Conservation (phyloP, 1,284 basidiomycete species). For the Leucoagaricus sp. region DNA sequence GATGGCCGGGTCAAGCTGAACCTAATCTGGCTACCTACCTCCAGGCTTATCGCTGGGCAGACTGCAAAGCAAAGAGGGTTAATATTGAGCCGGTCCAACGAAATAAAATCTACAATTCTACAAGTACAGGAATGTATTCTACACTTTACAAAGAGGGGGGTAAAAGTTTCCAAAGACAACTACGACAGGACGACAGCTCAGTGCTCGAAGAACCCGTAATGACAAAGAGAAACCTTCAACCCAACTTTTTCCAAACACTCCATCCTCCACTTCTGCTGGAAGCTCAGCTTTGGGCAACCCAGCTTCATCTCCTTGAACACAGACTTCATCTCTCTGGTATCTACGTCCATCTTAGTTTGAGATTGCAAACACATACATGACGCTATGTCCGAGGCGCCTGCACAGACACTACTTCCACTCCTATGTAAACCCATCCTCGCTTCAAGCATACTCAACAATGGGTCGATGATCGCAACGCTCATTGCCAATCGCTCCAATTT, state of each 20-base stretch:
- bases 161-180: background rate
- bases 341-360: background rate
- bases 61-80: too few species aligned
- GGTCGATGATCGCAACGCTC: conserved; percentile 7
- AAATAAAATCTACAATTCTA: too few species aligned
- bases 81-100: too few species aligned
- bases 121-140: background rate
- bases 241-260: conserved; percentile 14
- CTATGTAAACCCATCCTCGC: conserved; percentile 5
- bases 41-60: too few species aligned
- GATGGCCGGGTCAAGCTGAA: background rate
- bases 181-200: background rate
- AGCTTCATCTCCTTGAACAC: conserved; percentile 11
- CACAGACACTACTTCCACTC: background rate
- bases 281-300: conserved; percentile 12
- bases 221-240: conserved; percentile 11
- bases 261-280: conserved; percentile 12
- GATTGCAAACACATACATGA: background rate
- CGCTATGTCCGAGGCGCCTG: background rate
- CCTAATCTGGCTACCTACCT: too few species aligned
- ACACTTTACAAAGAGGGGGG: background rate
- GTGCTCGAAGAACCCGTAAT: conserved; percentile 13
- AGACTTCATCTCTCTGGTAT: background rate
- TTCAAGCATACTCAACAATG: conserved; percentile 12
- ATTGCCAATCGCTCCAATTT: conserved; percentile 10